These are phyloP conservation scores for Penicillium verhagenii DNA, from an alignment of 495 filamentous ascomycete genomes.

Conservation along the genomic window DNA sequence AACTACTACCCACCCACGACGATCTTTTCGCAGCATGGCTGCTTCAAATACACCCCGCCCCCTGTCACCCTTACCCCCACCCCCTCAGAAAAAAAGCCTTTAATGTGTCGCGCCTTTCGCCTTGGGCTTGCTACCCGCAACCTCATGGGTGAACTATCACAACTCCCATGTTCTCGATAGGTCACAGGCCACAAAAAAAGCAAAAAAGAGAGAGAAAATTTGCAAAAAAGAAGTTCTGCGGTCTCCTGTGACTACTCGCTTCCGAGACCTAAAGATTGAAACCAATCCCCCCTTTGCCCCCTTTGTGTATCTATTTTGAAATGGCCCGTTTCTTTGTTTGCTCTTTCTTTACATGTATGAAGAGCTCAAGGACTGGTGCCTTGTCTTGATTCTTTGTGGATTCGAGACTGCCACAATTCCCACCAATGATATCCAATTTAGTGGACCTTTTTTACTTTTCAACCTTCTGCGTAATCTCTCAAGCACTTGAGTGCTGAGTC, in stretches of 20 bases:
- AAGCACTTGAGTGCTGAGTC: too few relatives aligned
- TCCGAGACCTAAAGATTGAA: constrained; percentile 14
- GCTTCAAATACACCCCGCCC: constrained; percentile 5
- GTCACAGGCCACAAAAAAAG: constrained; percentile 32
- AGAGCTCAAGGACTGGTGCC: constrained; percentile 1
- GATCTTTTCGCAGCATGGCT: constrained; percentile 27
- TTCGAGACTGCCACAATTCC: constrained; percentile 19
- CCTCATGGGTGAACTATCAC: neutral
- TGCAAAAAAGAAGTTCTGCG: constrained; percentile 25
- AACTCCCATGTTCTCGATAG: neutral
- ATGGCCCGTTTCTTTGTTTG: constrained; percentile 7
- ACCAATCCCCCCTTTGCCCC: constrained; percentile 11
- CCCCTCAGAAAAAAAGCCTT: constrained; percentile 24
- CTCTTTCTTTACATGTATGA: neutral
- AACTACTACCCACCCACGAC: constrained; percentile 16
- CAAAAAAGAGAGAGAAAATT: constrained; percentile 33
- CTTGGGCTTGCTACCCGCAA: neutral
- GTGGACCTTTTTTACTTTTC: constrained; percentile 7
- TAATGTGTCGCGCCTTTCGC: constrained; percentile 37
- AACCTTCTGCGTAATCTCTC: too few relatives aligned
- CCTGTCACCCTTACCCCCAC: constrained; percentile 5
- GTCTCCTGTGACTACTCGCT: constrained; percentile 21
- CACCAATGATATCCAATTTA: constrained; percentile 25
- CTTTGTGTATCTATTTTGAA: constrained; percentile 30
- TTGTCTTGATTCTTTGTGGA: constrained; percentile 26